Conservation (phyloP, 2,329 filamentous ascomycete species). For the Nannizziopsis arthrosporioides region DNA sequence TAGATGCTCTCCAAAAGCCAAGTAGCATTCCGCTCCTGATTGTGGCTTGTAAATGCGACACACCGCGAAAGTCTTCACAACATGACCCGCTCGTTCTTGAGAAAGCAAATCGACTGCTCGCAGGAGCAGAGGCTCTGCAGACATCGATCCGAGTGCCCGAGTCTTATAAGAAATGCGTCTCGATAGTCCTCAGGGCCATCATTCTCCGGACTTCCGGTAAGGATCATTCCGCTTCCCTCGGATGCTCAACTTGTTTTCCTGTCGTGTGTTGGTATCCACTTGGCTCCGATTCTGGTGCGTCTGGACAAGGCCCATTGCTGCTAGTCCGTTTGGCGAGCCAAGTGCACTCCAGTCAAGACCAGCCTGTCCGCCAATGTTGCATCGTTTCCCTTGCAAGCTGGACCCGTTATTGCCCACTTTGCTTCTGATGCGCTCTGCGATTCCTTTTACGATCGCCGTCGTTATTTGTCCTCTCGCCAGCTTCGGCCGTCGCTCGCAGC, state of each 20-base stretch:
- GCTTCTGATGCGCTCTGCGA: neutral
- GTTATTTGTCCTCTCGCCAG: neutral
- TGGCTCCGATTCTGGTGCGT: conserved; percentile 3
- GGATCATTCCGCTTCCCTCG: conserved; percentile 22
- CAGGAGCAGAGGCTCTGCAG: conserved; percentile 61
- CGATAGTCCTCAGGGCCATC: conserved; percentile 60
- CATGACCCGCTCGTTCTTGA: conserved; percentile 60
- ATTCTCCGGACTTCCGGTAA: conserved; percentile 58
- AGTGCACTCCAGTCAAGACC: no score
- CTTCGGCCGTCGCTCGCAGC: neutral
- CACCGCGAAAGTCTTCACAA: conserved; percentile 56
- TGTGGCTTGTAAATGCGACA: conserved; percentile 83
- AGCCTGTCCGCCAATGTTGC: conserved; percentile 7
- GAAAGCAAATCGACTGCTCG: conserved; percentile 48
- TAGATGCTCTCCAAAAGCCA: conserved; percentile 63
- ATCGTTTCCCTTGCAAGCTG: conserved; percentile 5
- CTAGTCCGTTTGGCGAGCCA: neutral
- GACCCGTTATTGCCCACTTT: neutral
- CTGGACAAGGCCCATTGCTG: conserved; percentile 11
- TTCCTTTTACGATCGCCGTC: neutral
- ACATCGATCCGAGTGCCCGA: conserved; percentile 60
- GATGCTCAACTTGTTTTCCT: conserved; percentile 7
- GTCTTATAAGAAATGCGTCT: conserved; percentile 62
- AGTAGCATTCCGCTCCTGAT: conserved; percentile 60
- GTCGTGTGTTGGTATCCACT: conserved; percentile 9